phyloP scores from a whole-genome alignment of 2,329 filamentous ascomycete species.

The Paecilomyces formosus region DNA sequence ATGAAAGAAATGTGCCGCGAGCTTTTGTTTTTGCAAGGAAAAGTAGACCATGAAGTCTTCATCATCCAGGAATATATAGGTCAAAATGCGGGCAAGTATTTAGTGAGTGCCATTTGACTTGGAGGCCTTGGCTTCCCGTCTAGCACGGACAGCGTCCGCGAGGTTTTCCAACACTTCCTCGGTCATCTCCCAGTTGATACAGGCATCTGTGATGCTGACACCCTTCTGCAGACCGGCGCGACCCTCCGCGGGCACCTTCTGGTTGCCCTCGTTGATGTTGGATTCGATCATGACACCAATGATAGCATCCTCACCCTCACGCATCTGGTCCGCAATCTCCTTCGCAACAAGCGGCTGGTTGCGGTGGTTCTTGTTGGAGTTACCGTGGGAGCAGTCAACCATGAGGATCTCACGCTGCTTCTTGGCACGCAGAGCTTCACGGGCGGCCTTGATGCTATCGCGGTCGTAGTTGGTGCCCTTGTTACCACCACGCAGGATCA shows the following conservation, averaged over 20 bases:
- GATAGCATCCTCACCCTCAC: conserved; percentile 78
- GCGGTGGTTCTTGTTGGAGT: conserved; percentile 94
- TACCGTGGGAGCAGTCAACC: conserved; percentile 98
- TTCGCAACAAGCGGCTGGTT: conserved; percentile 94
- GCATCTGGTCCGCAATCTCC: conserved; percentile 74
- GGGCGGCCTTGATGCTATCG: conserved; percentile 69
- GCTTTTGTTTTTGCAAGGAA: conserved; percentile 1
- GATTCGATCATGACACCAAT: conserved; percentile 99
- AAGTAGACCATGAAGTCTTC: conserved; percentile 2
- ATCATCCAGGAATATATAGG: background rate
- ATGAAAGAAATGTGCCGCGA: background rate
- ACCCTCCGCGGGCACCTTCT: conserved; percentile 81
- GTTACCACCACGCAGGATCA: conserved; percentile 86
- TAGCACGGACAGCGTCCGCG: conserved; percentile 70
- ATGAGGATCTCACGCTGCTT: conserved; percentile 83
- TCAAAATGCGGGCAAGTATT: background rate
- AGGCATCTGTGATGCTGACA: conserved; percentile 92
- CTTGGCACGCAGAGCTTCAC: conserved; percentile 74
- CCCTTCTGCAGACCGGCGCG: conserved; percentile 73
- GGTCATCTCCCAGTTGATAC: conserved; percentile 87
- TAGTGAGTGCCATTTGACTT: conserved; percentile 16
- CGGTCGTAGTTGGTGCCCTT: conserved; percentile 91
- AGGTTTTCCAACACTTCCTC: conserved; percentile 75
- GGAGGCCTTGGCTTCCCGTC: conserved; percentile 48
- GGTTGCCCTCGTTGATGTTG: conserved; percentile 85